phyloP scores from a whole-genome alignment of 768 basidiomycete genomes.

The Candolleomyces efflorescens region DNA sequence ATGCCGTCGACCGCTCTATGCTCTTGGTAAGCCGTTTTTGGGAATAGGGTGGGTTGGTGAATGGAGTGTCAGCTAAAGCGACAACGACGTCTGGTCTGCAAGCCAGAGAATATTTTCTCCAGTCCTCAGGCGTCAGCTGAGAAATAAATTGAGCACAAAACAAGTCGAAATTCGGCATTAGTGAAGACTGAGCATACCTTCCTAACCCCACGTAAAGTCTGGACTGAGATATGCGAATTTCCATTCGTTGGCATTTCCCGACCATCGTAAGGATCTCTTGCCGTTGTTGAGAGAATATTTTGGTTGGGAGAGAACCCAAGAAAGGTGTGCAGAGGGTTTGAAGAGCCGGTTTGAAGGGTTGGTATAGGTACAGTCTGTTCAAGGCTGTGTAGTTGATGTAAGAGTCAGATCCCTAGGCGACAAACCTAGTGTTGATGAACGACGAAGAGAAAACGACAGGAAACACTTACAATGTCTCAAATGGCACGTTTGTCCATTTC shows the following conservation, averaged over 20 bases:
- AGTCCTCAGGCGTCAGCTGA: slow-evolving; percentile 53
- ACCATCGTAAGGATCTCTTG: slow-evolving; percentile 62
- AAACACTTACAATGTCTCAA: slow-evolving; percentile 73
- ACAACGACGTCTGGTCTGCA: slow-evolving; percentile 68
- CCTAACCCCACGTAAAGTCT: slow-evolving; percentile 64
- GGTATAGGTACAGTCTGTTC: slow-evolving; percentile 67
- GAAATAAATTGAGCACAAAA: not conserved
- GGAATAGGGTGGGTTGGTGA: slow-evolving; percentile 60
- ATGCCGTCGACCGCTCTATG: slow-evolving; percentile 61
- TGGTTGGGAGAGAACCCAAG: slow-evolving; percentile 47
- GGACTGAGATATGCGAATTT: slow-evolving; percentile 48
- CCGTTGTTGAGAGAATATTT: slow-evolving; percentile 55
- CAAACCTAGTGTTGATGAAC: not conserved
- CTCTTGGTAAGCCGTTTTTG: slow-evolving; percentile 78
- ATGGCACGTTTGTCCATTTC: slow-evolving; percentile 65
- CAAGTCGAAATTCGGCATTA: not conserved
- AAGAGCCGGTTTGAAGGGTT: slow-evolving; percentile 44
- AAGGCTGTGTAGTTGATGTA: slow-evolving; percentile 36
- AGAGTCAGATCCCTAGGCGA: slow-evolving; percentile 4
- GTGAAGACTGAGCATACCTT: slow-evolving; percentile 42
- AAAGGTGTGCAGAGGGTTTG: slow-evolving; percentile 55
- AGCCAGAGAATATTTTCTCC: slow-evolving; percentile 47
- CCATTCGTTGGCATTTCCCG: slow-evolving; percentile 74
- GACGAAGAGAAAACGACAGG: not conserved
- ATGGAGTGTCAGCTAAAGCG: slow-evolving; percentile 67